These are phyloP conservation scores for Nakazawaea peltata DNA, from an alignment of 805 yeast species.

Conservation along the genomic window DNA sequence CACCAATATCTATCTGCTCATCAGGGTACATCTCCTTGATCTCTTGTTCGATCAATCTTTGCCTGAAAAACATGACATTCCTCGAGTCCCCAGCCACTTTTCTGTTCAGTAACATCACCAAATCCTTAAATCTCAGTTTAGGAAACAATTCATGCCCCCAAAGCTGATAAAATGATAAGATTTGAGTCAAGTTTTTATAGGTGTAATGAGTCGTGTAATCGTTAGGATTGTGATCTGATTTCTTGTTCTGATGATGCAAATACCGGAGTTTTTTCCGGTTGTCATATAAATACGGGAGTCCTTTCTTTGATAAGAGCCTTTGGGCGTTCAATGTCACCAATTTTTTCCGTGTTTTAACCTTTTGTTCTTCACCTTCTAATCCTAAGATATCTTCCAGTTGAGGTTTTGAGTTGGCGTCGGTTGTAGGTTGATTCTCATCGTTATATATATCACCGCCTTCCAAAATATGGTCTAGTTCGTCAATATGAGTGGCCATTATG, in stretches of 20 bases:
- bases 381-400: conserved; percentile 10
- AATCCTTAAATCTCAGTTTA: conserved; percentile 69
- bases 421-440: no score
- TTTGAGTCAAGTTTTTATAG: conserved; percentile 36
- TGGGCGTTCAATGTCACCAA: conserved; percentile 44
- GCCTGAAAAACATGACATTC: conserved; percentile 33
- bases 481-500: no score
- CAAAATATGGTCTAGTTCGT: no score
- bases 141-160: conserved; percentile 79
- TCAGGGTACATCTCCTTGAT: conserved; percentile 12
- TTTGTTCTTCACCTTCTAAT: conserved; percentile 7
- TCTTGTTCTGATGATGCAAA: conserved; percentile 12
- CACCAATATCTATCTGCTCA: background rate
- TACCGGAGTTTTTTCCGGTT: conserved; percentile 27
- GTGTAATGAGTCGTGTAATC: conserved; percentile 34
- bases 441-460: no score
- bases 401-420: no score
- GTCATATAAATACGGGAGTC: conserved; percentile 44
- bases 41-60: conserved; percentile 28
- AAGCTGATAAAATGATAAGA: conserved; percentile 53
- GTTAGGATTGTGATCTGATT: conserved; percentile 14
- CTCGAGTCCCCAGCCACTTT: conserved; percentile 36
- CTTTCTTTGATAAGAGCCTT: conserved; percentile 42
- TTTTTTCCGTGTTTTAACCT: conserved; percentile 17
- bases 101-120: conserved; percentile 43